Conservation (phyloP, 345 rosid species). For the Populus ilicifolia region DNA sequence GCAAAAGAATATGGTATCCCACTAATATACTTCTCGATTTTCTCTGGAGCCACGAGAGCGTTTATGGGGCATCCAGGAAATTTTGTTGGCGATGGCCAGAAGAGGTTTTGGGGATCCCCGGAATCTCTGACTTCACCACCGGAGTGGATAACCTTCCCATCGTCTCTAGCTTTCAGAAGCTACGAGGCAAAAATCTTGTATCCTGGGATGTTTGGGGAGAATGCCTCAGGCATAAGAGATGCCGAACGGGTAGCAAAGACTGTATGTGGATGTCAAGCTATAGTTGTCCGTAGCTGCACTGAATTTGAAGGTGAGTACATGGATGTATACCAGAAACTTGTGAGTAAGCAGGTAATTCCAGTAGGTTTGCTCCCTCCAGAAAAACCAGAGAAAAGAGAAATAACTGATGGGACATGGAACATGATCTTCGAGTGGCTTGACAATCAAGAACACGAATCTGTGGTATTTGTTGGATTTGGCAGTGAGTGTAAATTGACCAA, state of each 20-base stretch:
- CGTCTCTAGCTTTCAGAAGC: slow-evolving; percentile 7
- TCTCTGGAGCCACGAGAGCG: neutral
- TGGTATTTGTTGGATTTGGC: slow-evolving; percentile 37
- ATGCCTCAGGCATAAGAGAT: slow-evolving; percentile 18
- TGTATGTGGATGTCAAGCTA: neutral
- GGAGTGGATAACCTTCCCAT: slow-evolving; percentile 19
- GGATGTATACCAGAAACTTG: neutral
- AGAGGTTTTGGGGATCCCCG: neutral
- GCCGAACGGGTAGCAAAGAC: neutral
- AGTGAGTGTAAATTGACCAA: slow-evolving; percentile 33
- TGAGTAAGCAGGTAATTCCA: slow-evolving; percentile 12
- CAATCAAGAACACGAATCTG: slow-evolving; percentile 23
- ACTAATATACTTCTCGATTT: neutral
- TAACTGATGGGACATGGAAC: slow-evolving; percentile 1
- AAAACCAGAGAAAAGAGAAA: neutral
- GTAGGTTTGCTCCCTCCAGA: slow-evolving; percentile 19
- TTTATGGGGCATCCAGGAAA: neutral
- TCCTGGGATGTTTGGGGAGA: neutral
- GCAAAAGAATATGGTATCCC: neutral
- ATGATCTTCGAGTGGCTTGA: slow-evolving; percentile 16
- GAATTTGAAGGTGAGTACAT: slow-evolving; percentile 22
- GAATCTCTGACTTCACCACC: slow-evolving; percentile 14
- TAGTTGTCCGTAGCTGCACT: slow-evolving; percentile 15
- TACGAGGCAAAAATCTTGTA: neutral
- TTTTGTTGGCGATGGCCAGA: neutral